A percentile compares a stretch with the other conserved stretches of the same genome.
Conservation (phyloP, 1,284 basidiomycete genomes). For the Heterobasidion parviporum region DNA sequence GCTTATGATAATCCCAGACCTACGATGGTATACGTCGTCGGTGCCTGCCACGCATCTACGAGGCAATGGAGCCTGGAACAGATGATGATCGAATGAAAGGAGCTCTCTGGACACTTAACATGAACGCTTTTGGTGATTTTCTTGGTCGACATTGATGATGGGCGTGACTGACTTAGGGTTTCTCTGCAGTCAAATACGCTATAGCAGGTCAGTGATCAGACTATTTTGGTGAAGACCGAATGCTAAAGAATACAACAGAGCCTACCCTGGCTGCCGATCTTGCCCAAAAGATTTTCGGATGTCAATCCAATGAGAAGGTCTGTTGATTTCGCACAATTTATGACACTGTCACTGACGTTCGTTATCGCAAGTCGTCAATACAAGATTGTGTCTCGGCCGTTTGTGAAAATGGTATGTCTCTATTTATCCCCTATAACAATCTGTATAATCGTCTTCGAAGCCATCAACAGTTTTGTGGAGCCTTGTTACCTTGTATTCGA, state of each 20-base stretch:
- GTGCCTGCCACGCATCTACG: conserved; percentile 60
- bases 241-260: conserved; percentile 17
- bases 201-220: conserved; percentile 35
- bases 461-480: conserved; percentile 50
- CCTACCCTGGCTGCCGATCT: conserved; percentile 43
- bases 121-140: conserved; percentile 44
- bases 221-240: background rate
- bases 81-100: conserved; percentile 92
- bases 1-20: conserved; percentile 27
- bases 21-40: conserved; percentile 74
- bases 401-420: conserved; percentile 47
- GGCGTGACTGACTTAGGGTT: background rate
- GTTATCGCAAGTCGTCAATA: conserved; percentile 46
- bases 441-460: conserved; percentile 23
- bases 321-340: background rate
- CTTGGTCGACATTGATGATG: background rate
- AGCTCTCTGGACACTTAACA: conserved; percentile 79
- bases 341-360: conserved; percentile 2
- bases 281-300: conserved; percentile 44
- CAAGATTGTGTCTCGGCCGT: conserved; percentile 55
- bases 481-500: conserved; percentile 50
- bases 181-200: conserved; percentile 42
- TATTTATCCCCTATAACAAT: background rate
- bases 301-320: conserved; percentile 67
- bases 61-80: conserved; percentile 62